A percentile compares a stretch with the other conserved stretches of the same genome.
Evolutionary conservation across 2,329 filamentous ascomycete species (phyloP).

Genomic region (Diaporthe capsici): DNA sequence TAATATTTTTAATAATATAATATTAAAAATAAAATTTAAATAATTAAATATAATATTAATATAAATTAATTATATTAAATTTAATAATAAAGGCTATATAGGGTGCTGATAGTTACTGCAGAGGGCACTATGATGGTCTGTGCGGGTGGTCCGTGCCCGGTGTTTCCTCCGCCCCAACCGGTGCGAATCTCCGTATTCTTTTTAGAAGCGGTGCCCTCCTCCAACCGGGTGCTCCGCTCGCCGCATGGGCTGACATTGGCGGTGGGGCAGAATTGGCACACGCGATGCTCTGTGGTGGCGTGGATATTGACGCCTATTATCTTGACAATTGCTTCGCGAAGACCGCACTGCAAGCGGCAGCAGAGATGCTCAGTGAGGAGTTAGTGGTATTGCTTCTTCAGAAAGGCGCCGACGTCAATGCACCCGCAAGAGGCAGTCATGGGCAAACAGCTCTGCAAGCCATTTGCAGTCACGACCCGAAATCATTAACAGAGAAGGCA

Average conservation of each 20-base stretch:
- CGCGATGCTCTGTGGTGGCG: neutral
- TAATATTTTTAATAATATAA: no score
- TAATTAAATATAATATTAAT: no score
- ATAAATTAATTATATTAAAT: no score
- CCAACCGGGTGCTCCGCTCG: neutral
- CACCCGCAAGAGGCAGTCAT: neutral
- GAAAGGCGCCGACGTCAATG: neutral
- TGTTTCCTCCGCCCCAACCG: no score
- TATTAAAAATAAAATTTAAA: no score
- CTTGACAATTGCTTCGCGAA: accelerated
- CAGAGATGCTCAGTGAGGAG: neutral
- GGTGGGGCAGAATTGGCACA: neutral
- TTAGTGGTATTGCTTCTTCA: neutral
- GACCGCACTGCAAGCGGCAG: neutral
- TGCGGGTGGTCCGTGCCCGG: no score
- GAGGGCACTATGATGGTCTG: no score
- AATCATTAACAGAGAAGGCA: neutral
- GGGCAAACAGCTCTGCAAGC: neutral
- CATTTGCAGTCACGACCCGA: neutral
- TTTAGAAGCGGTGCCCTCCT: neutral
- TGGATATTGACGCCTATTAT: neutral
- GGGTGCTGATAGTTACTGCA: no score
- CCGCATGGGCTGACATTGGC: neutral
- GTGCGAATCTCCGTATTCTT: no score
- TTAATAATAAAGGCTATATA: no score